Conservation (phyloP, 2,329 filamentous ascomycete species). For the Biscogniauxia marginata region DNA sequence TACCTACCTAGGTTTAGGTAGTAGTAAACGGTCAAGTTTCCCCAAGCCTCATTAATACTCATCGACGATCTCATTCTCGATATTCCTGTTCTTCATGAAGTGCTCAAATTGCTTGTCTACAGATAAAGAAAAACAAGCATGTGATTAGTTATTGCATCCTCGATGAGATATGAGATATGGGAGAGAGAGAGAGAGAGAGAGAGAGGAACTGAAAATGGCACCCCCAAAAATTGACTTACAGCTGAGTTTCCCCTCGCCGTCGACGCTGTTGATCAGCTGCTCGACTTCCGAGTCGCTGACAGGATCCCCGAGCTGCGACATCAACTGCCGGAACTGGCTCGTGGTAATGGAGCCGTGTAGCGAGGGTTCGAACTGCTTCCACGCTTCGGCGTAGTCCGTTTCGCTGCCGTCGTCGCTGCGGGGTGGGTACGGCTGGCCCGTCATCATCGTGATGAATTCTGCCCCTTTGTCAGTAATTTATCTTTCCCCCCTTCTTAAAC, state of each 20-base stretch:
- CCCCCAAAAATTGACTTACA: conserved; percentile 30
- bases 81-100: conserved; percentile 34
- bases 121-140: conserved; percentile 3
- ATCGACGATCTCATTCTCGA: conserved; percentile 29
- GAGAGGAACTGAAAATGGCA: too few species aligned
- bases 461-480: conserved; percentile 3
- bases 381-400: conserved; percentile 32
- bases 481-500: not conserved
- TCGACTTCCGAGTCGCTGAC: conserved; percentile 36
- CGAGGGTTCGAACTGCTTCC: conserved; percentile 35
- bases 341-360: conserved; percentile 35
- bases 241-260: conserved; percentile 35
- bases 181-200: too few species aligned
- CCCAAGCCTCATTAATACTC: conserved; percentile 21
- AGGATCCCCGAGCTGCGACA: conserved; percentile 32
- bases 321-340: conserved; percentile 34
- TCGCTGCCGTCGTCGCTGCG: conserved; percentile 27
- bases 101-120: conserved; percentile 36
- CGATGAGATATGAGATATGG: too few species aligned
- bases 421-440: conserved; percentile 34
- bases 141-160: too few species aligned
- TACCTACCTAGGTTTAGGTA: too few species aligned
- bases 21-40: too few species aligned
- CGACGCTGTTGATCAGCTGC: conserved; percentile 33
- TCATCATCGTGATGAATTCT: conserved; percentile 45